Percentiles rank a stretch among this genome's conserved stretches.
phyloP scores from a whole-genome alignment of 139 green algal species.

The Coelastrella sp. region DNA sequence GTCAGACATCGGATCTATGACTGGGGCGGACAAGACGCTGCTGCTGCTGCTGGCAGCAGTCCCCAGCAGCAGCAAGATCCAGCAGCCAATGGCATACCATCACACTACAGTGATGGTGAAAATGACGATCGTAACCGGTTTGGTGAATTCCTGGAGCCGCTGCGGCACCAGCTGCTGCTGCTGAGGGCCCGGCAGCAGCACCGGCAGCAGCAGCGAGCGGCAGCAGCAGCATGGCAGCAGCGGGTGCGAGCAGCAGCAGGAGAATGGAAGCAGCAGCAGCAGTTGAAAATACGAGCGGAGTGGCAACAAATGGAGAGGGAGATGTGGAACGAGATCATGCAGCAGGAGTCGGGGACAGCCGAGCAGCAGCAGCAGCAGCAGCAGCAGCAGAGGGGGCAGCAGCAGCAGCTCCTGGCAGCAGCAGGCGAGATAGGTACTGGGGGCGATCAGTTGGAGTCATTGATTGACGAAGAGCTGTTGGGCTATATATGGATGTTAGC shows the following conservation, averaged over 20 bases:
- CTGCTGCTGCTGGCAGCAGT: background rate
- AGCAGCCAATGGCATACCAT: background rate
- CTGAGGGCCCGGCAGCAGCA: slow-evolving; percentile 33
- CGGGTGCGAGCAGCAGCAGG: slow-evolving; percentile 12
- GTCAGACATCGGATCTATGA: background rate
- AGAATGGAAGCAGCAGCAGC: background rate
- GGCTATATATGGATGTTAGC: too few relatives aligned
- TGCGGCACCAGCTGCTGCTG: slow-evolving; percentile 16
- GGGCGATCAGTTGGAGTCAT: too few relatives aligned
- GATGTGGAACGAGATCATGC: background rate
- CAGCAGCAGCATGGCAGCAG: slow-evolving; percentile 34
- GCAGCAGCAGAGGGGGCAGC: slow-evolving; percentile 17
- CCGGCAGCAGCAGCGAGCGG: slow-evolving; percentile 8
- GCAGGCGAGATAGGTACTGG: background rate
- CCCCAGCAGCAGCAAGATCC: background rate
- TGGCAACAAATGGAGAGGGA: background rate
- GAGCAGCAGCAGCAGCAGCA: background rate
- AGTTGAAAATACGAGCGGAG: too few relatives aligned
- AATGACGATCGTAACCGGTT: background rate
- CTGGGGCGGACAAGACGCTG: background rate
- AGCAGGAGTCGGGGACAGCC: background rate
- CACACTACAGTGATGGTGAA: background rate
- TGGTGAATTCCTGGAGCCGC: background rate
- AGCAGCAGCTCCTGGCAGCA: background rate
- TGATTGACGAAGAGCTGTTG: too few relatives aligned